Percentiles rank a stretch among this genome's conserved stretches.
Evolutionary conservation across 2,329 filamentous ascomycete genomes (phyloP).

Genomic region (Aspergillus sp.): DNA sequence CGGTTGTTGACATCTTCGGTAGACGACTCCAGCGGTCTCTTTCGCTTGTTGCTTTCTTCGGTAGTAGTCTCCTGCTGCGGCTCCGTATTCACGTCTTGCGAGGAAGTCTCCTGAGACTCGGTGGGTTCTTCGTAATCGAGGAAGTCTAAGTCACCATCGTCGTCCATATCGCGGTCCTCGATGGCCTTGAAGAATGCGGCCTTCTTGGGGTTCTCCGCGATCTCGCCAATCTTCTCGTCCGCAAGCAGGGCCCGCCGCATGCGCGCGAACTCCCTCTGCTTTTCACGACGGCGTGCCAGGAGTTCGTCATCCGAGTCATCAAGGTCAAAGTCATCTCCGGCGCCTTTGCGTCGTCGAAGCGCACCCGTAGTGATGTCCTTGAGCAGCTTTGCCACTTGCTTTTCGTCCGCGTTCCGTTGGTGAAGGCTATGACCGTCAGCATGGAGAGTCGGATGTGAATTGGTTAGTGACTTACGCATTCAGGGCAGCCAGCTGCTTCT

Average conservation of each 20-base stretch:
- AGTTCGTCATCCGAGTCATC: constrained; percentile 85
- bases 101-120: constrained; percentile 38
- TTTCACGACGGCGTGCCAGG: constrained; percentile 72
- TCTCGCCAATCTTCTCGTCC: constrained; percentile 86
- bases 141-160: constrained; percentile 66
- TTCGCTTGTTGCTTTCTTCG: constrained; percentile 34
- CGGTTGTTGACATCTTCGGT: constrained; percentile 47
- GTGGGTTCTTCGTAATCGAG: constrained; percentile 47
- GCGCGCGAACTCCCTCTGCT: constrained; percentile 82
- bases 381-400: constrained; percentile 84
- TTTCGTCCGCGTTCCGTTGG: constrained; percentile 76
- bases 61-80: constrained; percentile 19
- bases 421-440: constrained; percentile 59
- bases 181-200: constrained; percentile 87
- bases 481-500: constrained; percentile 77
- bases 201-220: constrained; percentile 84
- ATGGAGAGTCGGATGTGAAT: background rate
- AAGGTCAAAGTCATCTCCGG: constrained; percentile 73
- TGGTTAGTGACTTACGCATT: constrained; percentile 68
- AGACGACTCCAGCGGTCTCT: constrained; percentile 40
- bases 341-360: constrained; percentile 74
- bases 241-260: constrained; percentile 86
- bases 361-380: constrained; percentile 88
- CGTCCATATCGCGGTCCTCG: constrained; percentile 71
- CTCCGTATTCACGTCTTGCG: constrained; percentile 22